phyloP scores from a whole-genome alignment of 108 stramenopile species.

The Nitzschia putrida region DNA sequence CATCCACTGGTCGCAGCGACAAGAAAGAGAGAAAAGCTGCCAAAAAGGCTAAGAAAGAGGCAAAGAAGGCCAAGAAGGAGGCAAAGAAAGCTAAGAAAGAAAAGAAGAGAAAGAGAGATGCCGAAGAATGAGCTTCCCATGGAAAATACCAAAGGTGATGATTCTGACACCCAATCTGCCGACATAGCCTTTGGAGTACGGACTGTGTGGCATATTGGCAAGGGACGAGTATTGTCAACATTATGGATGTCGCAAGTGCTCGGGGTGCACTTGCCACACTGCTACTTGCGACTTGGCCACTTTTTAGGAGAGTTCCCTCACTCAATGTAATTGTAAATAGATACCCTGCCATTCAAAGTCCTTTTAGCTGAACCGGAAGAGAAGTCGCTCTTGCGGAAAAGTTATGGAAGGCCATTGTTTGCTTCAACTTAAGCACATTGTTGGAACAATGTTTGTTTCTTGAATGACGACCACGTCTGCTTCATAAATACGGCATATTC shows the following conservation, averaged over 20 bases:
- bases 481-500: slow-evolving; percentile 6
- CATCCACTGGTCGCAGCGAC: background rate
- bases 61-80: slow-evolving; percentile 14
- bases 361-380: slow-evolving; percentile 42
- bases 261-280: too few species aligned
- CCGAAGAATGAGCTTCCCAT: background rate
- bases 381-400: too few species aligned
- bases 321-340: slow-evolving; percentile 5
- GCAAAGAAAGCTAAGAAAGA: slow-evolving; percentile 17
- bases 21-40: slow-evolving; percentile 2
- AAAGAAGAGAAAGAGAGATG: slow-evolving; percentile 24
- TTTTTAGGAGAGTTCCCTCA: too few species aligned
- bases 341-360: slow-evolving; percentile 75
- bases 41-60: slow-evolving; percentile 24
- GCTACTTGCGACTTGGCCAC: too few species aligned
- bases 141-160: background rate
- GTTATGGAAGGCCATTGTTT: background rate
- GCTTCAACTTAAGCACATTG: background rate
- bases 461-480: slow-evolving; percentile 7
- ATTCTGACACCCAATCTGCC: background rate
- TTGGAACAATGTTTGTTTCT: background rate
- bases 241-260: background rate
- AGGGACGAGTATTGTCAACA: too few species aligned
- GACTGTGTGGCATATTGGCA: background rate
- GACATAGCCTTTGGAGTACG: background rate